Percentiles rank a stretch among this genome's conserved stretches.
Conservation (phyloP, 345 rosid species). For the Clarkia xantiana region DNA sequence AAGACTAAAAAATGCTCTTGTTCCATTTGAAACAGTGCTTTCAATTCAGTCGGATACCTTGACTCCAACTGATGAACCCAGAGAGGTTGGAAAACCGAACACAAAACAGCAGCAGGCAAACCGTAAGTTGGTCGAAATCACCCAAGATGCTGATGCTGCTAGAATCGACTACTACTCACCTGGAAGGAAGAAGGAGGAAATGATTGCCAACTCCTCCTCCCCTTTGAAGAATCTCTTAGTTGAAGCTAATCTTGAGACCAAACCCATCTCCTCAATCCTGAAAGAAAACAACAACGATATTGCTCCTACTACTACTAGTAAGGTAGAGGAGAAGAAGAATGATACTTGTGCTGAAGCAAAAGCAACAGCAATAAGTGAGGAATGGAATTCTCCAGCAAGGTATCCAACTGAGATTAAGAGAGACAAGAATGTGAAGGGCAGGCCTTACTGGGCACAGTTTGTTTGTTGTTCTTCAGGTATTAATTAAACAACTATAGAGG, state of each 20-base stretch:
- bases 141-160: too few relatives aligned
- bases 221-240: constrained; percentile 64
- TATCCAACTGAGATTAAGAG: constrained; percentile 56
- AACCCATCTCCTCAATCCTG: too few relatives aligned
- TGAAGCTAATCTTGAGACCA: constrained; percentile 36
- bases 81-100: constrained; percentile 11
- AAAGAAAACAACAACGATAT: too few relatives aligned
- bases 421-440: constrained; percentile 68
- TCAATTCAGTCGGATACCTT: constrained; percentile 39
- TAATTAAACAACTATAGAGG: too few relatives aligned
- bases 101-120: constrained; percentile 12
- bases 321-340: too few relatives aligned
- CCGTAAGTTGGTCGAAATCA: constrained; percentile 4
- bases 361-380: constrained; percentile 27
- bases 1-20: too few relatives aligned
- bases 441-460: constrained; percentile 73
- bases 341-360: constrained; percentile 25
- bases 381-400: constrained; percentile 56
- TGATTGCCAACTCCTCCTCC: too few relatives aligned
- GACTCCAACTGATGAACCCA: constrained; percentile 19
- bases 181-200: too few relatives aligned
- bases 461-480: constrained; percentile 68
- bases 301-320: too few relatives aligned
- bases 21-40: constrained; percentile 27
- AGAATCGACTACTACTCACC: too few relatives aligned